Conservation (phyloP, 2,329 filamentous ascomycete genomes). For the Cercospora brassicicola region DNA sequence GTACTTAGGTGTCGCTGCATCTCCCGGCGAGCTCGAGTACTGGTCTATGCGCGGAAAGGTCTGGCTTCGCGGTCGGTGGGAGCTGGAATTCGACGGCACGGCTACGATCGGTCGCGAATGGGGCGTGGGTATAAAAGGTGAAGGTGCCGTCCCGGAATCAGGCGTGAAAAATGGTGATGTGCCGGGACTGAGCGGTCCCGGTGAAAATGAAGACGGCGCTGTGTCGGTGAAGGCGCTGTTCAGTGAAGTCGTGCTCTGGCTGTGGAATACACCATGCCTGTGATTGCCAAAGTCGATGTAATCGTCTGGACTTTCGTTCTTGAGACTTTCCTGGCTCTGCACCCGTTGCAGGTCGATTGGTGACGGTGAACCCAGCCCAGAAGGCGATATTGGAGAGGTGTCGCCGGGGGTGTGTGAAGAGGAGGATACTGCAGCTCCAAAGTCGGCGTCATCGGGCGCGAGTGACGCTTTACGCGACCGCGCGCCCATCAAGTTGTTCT, state of each 20-base stretch:
- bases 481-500: slow-evolving; percentile 64
- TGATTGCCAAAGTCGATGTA: slow-evolving; percentile 59
- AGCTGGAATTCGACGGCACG: slow-evolving; percentile 53
- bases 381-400: slow-evolving; percentile 73
- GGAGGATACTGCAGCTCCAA: slow-evolving; percentile 57
- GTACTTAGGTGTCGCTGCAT: slow-evolving; percentile 58
- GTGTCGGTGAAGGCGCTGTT: slow-evolving; percentile 67
- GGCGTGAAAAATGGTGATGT: slow-evolving; percentile 77
- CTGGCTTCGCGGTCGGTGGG: slow-evolving; percentile 79
- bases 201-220: slow-evolving; percentile 66
- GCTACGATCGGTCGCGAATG: slow-evolving; percentile 40
- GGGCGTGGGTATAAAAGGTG: slow-evolving; percentile 62
- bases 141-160: slow-evolving; percentile 63
- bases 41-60: slow-evolving; percentile 75
- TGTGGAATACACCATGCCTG: slow-evolving; percentile 65
- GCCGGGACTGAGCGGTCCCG: slow-evolving; percentile 67
- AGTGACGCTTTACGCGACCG: slow-evolving; percentile 57
- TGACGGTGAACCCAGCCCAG: slow-evolving; percentile 65
- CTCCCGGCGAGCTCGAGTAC: slow-evolving; percentile 55
- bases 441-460: slow-evolving; percentile 67
- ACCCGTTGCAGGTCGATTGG: slow-evolving; percentile 63
- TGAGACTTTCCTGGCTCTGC: slow-evolving; percentile 68
- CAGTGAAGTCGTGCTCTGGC: slow-evolving; percentile 65
- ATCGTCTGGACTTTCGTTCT: slow-evolving; percentile 58
- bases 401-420: slow-evolving; percentile 61